phyloP scores from a whole-genome alignment of 1,139 yeast genomes.

The Suhomyces maxii region DNA sequence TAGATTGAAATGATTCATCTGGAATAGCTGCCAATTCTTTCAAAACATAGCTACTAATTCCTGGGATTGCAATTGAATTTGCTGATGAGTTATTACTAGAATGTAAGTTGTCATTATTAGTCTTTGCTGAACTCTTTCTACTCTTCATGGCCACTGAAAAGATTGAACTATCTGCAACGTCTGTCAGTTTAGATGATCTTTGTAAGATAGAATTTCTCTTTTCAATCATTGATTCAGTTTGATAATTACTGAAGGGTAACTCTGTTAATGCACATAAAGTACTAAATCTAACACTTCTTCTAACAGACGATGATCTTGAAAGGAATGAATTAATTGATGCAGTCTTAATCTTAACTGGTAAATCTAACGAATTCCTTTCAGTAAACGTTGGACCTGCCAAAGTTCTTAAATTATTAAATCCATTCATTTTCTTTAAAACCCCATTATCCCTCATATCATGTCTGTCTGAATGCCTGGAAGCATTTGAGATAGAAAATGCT shows the following conservation, averaged over 20 bases:
- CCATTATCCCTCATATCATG: conserved; percentile 15
- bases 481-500: conserved; percentile 43
- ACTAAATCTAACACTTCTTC: conserved; percentile 39
- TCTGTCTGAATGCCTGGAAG: conserved; percentile 18
- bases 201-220: conserved; percentile 10
- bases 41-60: conserved; percentile 60
- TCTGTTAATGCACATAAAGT: conserved; percentile 44
- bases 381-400: conserved; percentile 18
- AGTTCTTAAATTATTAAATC: conserved; percentile 36
- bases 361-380: conserved; percentile 24
- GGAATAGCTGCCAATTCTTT: conserved; percentile 79
- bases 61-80: conserved; percentile 54
- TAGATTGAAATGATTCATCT: conserved; percentile 63
- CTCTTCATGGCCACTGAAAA: conserved; percentile 35
- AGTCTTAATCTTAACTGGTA: conserved; percentile 23
- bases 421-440: conserved; percentile 37
- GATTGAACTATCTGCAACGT: conserved; percentile 37
- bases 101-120: conserved; percentile 7
- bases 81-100: conserved; percentile 22
- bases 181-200: conserved; percentile 26
- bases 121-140: conserved; percentile 21
- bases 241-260: conserved; percentile 35
- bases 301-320: conserved; percentile 27
- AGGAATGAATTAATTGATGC: conserved; percentile 24
- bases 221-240: conserved; percentile 14